These are phyloP conservation scores for Avena insularis DNA, from an alignment of 176 grass and related monocot species.

Conservation along the genomic window DNA sequence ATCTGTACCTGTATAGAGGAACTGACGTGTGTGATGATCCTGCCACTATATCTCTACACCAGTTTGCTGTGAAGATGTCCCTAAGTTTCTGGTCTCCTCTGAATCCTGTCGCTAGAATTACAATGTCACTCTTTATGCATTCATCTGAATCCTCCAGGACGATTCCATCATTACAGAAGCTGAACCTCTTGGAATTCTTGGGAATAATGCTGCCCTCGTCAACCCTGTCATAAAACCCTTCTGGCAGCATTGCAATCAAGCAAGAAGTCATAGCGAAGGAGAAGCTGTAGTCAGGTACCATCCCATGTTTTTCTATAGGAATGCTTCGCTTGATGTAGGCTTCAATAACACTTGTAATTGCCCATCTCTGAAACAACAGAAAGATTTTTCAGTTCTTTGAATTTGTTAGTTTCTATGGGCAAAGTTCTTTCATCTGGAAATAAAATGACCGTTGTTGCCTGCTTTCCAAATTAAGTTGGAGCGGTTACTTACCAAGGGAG, in stretches of 20 bases:
- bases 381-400: constrained; percentile 25
- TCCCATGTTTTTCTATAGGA: constrained; percentile 80
- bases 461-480: not conserved
- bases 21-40: constrained; percentile 61
- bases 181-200: constrained; percentile 71
- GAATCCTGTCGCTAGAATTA: constrained; percentile 93
- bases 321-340: constrained; percentile 61
- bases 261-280: constrained; percentile 68
- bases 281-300: constrained; percentile 96
- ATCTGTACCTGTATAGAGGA: constrained; percentile 74
- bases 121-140: constrained; percentile 60
- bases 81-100: constrained; percentile 89
- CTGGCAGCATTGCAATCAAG: constrained; percentile 73
- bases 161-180: constrained; percentile 70
- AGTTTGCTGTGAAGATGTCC: constrained; percentile 71
- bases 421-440: constrained; percentile 13
- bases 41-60: constrained; percentile 64
- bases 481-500: constrained; percentile 62
- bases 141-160: constrained; percentile 64
- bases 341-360: constrained; percentile 68
- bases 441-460: not conserved
- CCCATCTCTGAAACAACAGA: constrained; percentile 75
- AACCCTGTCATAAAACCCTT: constrained; percentile 82
- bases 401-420: constrained; percentile 6
- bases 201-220: constrained; percentile 86